Evolutionary conservation across 2,329 filamentous ascomycete genomes (phyloP).

Genomic region (Didymellaceae sp.): DNA sequence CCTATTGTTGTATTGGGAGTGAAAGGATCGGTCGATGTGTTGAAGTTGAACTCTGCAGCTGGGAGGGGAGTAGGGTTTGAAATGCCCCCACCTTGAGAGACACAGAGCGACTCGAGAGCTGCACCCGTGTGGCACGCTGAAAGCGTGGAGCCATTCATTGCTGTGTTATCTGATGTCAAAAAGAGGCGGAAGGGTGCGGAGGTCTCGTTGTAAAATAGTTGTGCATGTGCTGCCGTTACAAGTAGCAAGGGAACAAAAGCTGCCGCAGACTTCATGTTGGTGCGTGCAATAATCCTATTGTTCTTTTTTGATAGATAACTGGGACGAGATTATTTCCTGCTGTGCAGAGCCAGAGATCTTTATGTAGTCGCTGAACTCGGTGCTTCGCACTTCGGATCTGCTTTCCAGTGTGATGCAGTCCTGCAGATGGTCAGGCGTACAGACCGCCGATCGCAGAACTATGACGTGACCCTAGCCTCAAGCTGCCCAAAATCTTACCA

Average conservation of each 20-base stretch:
- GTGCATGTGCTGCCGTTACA: conserved; percentile 36
- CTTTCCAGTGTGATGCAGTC: not conserved
- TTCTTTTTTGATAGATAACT: no score
- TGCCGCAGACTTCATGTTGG: conserved; percentile 30
- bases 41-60: conserved; percentile 40
- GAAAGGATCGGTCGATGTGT: conserved; percentile 37
- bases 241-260: conserved; percentile 29
- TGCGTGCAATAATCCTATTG: no score
- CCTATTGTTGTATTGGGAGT: conserved; percentile 23
- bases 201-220: conserved; percentile 44
- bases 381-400: not conserved
- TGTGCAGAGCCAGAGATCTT: no score
- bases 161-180: conserved; percentile 47
- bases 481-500: conserved; percentile 11
- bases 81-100: conserved; percentile 29
- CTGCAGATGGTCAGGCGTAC: conserved; percentile 15
- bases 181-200: conserved; percentile 55
- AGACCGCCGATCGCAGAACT: conserved; percentile 10
- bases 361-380: not conserved
- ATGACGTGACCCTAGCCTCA: conserved; percentile 14
- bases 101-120: conserved; percentile 56
- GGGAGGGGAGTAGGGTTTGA: conserved; percentile 28
- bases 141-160: conserved; percentile 49
- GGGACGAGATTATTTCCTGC: no score
- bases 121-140: conserved; percentile 57